Evolutionary conservation across 1,284 basidiomycete species (phyloP), one percentile per base, ranked within the genome.

Genomic region (Puccinia horiana): DNA sequence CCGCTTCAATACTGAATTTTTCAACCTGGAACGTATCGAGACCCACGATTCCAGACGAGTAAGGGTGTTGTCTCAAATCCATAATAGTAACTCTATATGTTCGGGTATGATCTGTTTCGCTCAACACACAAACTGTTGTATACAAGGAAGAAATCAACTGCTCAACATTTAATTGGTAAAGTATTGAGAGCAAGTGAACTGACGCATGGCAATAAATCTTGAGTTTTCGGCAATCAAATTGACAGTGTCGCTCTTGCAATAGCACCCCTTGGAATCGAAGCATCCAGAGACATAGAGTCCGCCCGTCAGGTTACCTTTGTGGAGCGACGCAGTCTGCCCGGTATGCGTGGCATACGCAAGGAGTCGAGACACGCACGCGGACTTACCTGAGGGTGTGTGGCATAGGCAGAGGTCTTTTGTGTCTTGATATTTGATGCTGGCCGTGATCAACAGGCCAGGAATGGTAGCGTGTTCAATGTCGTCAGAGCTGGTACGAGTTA

Each of bases 11-110:
- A 44, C 35, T 37, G 8, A 9, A 3, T 54, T 32, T 35, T 44
- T 75, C 72, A 40, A 67, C 44, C 44, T 81, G 44, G 40, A 56
- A 73, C 47, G 35, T 67, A 42, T 81, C 72, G 8, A 58, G 29
- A 26, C 70, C 67, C n/a, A 81, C 80, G 37, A 81, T 75, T 18
- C 80, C 80, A 26, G 80, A 52, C 8, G 76, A 67, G 49, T 42
- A 69, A 32, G 76, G 76, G 23, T 69, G 63, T 32, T 79, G 76
- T 35, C 35, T 79, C 65, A 70, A 70, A 44, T 79, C 76, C 40
- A 79, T 4, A 29, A 79, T 35, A 56, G 70, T 37, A 1, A 79
- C 18, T 49, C 75, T 3, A 29, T 65, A 77, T 23, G 58, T 67
- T 26, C 26, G 56, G 37, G 16, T 37, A 16, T 18, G 40, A 35